These are phyloP conservation scores for Blastocystis sp. DNA, from an alignment of 352 stramenopile genomes.

Conservation along the genomic window DNA sequence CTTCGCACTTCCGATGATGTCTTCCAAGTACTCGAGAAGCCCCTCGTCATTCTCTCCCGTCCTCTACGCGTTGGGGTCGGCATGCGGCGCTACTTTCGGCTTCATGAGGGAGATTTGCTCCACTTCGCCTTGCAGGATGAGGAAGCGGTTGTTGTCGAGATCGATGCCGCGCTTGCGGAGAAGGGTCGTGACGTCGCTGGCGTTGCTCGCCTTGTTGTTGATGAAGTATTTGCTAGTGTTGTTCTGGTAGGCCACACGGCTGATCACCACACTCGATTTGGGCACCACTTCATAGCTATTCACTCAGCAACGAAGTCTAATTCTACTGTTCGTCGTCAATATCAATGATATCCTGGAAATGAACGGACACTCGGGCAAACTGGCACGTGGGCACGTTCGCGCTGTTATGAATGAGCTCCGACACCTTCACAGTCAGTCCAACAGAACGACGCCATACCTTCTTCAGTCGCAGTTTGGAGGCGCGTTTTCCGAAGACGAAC, in stretches of 20 bases:
- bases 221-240: conserved; percentile 96
- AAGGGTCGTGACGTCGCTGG: conserved; percentile 89
- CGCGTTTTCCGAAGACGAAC: conserved; percentile 98
- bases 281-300: conserved; percentile 80
- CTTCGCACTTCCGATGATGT: conserved; percentile 98
- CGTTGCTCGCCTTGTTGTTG: conserved; percentile 82
- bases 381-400: conserved; percentile 84
- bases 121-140: conserved; percentile 94
- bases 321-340: conserved; percentile 74
- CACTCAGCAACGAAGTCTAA: not conserved
- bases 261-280: conserved; percentile 85
- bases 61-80: not conserved
- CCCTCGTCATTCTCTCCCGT: conserved; percentile 87
- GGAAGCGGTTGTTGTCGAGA: conserved; percentile 98
- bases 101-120: conserved; percentile 99
- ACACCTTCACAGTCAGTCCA: conserved; percentile 81
- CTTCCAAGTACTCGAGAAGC: conserved; percentile 97
- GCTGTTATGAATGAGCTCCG: conserved; percentile 95
- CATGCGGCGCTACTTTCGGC: conserved; percentile 83
- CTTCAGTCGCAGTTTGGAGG: conserved; percentile 90
- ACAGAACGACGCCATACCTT: conserved; percentile 71
- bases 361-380: conserved; percentile 90
- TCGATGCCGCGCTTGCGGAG: conserved; percentile 92
- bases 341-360: conserved; percentile 95
- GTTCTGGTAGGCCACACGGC: conserved; percentile 85